A percentile compares a stretch with the other conserved stretches of the same genome.
phyloP scores from a whole-genome alignment of 2,329 filamentous ascomycete genomes.

The Cytospora mali region DNA sequence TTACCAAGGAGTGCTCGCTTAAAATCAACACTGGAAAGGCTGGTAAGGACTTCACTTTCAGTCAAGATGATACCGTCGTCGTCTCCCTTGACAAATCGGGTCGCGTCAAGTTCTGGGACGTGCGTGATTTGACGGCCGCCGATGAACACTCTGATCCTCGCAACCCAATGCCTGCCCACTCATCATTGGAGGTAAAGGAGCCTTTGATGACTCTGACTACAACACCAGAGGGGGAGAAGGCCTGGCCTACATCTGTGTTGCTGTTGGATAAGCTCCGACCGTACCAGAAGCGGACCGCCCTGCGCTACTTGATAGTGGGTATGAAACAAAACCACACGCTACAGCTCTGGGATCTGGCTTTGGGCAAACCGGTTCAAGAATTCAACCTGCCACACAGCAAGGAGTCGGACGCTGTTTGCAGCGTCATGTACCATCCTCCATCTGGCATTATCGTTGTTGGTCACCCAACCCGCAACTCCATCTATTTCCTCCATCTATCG shows the following conservation, averaged over 20 bases:
- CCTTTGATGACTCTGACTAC: slow-evolving; percentile 86
- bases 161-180: slow-evolving; percentile 56
- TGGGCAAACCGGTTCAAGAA: slow-evolving; percentile 95
- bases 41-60: slow-evolving; percentile 97
- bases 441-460: slow-evolving; percentile 94
- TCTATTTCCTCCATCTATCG: slow-evolving; percentile 95
- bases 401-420: slow-evolving; percentile 97
- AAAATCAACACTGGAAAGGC: slow-evolving; percentile 98
- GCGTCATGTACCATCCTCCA: slow-evolving; percentile 87
- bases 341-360: slow-evolving; percentile 95
- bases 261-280: slow-evolving; percentile 95
- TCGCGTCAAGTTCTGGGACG: slow-evolving; percentile 97
- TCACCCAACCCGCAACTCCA: slow-evolving; percentile 93
- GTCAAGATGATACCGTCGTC: slow-evolving; percentile 91
- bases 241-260: slow-evolving; percentile 93
- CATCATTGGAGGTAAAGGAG: slow-evolving; percentile 76
- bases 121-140: slow-evolving; percentile 70
- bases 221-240: slow-evolving; percentile 86
- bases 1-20: slow-evolving; percentile 82
- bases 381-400: slow-evolving; percentile 95
- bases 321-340: slow-evolving; percentile 99
- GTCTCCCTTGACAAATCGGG: slow-evolving; percentile 97
- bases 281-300: slow-evolving; percentile 84
- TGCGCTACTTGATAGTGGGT: slow-evolving; percentile 94
- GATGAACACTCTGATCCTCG: slow-evolving; percentile 55